phyloP scores from a whole-genome alignment of 306 rosid species.

The Geum urbanum region DNA sequence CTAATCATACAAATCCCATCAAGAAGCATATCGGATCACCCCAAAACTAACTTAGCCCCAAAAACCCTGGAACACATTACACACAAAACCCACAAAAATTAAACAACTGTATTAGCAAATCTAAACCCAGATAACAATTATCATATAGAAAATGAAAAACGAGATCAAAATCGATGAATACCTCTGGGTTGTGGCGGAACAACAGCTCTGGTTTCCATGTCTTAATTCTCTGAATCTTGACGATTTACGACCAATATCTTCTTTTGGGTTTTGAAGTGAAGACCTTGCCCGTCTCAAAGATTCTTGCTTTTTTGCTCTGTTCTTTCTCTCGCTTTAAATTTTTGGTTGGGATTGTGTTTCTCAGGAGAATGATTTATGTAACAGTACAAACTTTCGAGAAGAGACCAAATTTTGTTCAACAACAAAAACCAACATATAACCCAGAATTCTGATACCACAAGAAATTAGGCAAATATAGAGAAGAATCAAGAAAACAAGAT shows the following conservation, averaged over 20 bases:
- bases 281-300: background rate
- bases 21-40: background rate
- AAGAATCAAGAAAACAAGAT: too few relatives aligned
- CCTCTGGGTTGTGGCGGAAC: conserved; percentile 11
- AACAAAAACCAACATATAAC: too few relatives aligned
- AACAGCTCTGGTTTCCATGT: background rate
- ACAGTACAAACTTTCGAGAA: too few relatives aligned
- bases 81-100: background rate
- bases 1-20: background rate
- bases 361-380: background rate
- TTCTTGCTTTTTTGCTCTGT: background rate
- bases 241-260: background rate
- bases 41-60: background rate
- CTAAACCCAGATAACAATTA: background rate
- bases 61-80: background rate
- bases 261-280: background rate
- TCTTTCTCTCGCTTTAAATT: background rate
- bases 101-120: background rate
- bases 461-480: too few relatives aligned
- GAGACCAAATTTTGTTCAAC: too few relatives aligned
- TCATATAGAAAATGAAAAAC: background rate
- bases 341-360: background rate
- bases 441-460: too few relatives aligned
- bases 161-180: background rate
- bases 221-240: background rate